These are phyloP conservation scores for Trichoderma gracile DNA, from an alignment of 2,329 filamentous ascomycete species.

Conservation along the genomic window DNA sequence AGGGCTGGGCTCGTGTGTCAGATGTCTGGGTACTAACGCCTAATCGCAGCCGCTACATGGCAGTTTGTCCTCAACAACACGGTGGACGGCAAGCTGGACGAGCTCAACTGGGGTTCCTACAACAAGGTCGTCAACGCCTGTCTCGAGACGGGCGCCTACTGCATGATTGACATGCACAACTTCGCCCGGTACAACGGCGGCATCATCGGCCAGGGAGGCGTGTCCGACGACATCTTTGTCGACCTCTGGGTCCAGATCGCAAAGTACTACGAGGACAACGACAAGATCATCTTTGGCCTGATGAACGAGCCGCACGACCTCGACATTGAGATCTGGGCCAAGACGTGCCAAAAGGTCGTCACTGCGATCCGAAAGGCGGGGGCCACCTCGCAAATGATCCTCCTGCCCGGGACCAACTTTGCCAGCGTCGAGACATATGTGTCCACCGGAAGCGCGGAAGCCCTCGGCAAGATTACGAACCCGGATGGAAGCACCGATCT, in stretches of 20 bases:
- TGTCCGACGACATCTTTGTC: slow-evolving; percentile 58
- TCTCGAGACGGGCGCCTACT: slow-evolving; percentile 56
- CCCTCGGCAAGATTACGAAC: slow-evolving; percentile 56
- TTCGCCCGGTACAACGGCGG: slow-evolving; percentile 61
- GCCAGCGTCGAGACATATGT: slow-evolving; percentile 53
- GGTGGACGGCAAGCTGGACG: slow-evolving; percentile 52
- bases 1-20: background rate
- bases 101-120: slow-evolving; percentile 51
- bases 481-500: slow-evolving; percentile 58
- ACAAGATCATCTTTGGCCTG: slow-evolving; percentile 59
- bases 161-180: slow-evolving; percentile 62
- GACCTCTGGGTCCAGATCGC: slow-evolving; percentile 61
- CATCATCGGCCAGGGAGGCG: slow-evolving; percentile 67
- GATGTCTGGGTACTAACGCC: background rate
- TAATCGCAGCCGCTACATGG: slow-evolving; percentile 48
- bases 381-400: slow-evolving; percentile 64
- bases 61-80: slow-evolving; percentile 59
- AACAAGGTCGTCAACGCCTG: slow-evolving; percentile 59
- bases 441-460: slow-evolving; percentile 51
- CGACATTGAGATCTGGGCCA: slow-evolving; percentile 58
- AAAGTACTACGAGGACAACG: slow-evolving; percentile 56
- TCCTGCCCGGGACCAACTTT: slow-evolving; percentile 61
- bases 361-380: slow-evolving; percentile 65
- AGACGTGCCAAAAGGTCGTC: slow-evolving; percentile 62
- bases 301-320: slow-evolving; percentile 71